Base-by-base conservation (phyloP, 106 monocot species). In the Apostasia ramifera region DNA sequence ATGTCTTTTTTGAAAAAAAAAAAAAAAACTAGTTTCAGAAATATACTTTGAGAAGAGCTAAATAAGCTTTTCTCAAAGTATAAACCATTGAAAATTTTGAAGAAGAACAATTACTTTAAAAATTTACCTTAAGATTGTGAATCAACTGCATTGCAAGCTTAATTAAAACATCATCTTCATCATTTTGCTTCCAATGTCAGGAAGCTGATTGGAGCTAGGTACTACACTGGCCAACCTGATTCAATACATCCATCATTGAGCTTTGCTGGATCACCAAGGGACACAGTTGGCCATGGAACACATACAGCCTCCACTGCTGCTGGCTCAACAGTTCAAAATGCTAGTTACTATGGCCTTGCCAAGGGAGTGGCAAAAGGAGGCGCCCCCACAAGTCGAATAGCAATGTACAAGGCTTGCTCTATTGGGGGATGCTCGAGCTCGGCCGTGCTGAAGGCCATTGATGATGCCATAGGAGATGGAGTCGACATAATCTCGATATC, bases 391-490 rank as follows among this genome's bases (percentile, higher is more conserved):
- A 95, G 92, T 51, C 71, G 92, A 66, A 60, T 95, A 1, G 89
- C 95, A 14, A 81, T 89, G 71, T 97, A 97, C 84, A 92, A 89
- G 78, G 92, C 95, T 39, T 97, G 95, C 76, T 86, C 95, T 1
- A 57, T 92, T 14, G 92, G 89, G 40, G 95, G 95, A 53, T 97
- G 95, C 57, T 68, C 84, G 0, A 55, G 84, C 71, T 92, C 89
- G 6, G 70, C 82, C 40, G 81, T 97, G 8, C 74, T 97, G 13
- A 97, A 97, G 68, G 95, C 95, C 50, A 89, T 97, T 3, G 95
- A 92, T 72, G 95, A 97, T 77, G 92, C 95, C 3, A 75, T 97
- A 8, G 66, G 47, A 37, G 95, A 97, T 70, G 95, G 95, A 1
- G 95, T 97, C 1, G 92, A 97, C 58, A 74, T 92, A 41, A 81